phyloP scores from a whole-genome alignment of 306 rosid genomes.

The Cicer yamashitae region DNA sequence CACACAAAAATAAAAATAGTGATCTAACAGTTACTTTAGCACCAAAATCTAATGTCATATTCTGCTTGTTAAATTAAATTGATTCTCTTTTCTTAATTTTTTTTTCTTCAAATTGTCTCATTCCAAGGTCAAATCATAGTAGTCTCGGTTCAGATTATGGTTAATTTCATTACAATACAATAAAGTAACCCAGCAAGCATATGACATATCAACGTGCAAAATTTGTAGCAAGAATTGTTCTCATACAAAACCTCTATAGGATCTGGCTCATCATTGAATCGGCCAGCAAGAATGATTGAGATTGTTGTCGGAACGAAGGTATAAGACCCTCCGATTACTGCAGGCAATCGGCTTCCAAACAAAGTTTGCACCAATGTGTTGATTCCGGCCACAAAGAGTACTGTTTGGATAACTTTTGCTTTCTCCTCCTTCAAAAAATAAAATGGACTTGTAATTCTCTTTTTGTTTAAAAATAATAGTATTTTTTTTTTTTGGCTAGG shows the following conservation, averaged over 20 bases:
- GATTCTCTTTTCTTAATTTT: neutral
- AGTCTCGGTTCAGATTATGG: constrained; percentile 12
- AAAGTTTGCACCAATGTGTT: constrained; percentile 85
- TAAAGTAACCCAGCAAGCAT: constrained; percentile 34
- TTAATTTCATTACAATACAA: constrained; percentile 12
- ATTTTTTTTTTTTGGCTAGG: neutral
- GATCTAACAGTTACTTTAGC: constrained; percentile 31
- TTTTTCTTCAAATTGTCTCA: too few species aligned
- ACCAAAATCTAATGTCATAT: constrained; percentile 33
- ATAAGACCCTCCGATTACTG: constrained; percentile 95
- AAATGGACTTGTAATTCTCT: constrained; percentile 5
- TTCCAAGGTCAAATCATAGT: neutral
- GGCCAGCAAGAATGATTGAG: constrained; percentile 91
- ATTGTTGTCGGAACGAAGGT: constrained; percentile 94
- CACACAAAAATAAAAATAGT: constrained; percentile 6
- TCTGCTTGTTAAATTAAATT: constrained; percentile 27
- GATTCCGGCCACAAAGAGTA: constrained; percentile 96
- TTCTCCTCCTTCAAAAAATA: constrained; percentile 76
- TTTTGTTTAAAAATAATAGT: neutral
- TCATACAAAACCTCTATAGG: constrained; percentile 74
- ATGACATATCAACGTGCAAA: constrained; percentile 36
- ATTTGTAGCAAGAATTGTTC: constrained; percentile 39
- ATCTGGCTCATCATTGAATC: constrained; percentile 67
- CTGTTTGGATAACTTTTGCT: constrained; percentile 91
- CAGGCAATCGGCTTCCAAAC: constrained; percentile 92